A percentile compares a stretch with the other conserved stretches of the same genome.
Conservation (phyloP, 306 rosid genomes). For the Clitoria ternatea region DNA sequence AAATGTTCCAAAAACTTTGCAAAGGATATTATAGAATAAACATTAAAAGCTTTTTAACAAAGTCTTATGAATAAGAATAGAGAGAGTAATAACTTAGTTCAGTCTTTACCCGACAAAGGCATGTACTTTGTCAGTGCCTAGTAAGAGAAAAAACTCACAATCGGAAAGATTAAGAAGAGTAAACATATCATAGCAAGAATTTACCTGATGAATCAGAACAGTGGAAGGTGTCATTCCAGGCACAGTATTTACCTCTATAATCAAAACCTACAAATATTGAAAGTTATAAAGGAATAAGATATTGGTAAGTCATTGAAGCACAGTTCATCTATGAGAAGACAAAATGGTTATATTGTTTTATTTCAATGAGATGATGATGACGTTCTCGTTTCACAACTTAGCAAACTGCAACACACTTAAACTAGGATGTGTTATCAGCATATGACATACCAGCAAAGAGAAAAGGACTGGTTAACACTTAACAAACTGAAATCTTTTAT, state of each 20-base stretch:
- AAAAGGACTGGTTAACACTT: background rate
- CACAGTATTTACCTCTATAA: conserved; percentile 92
- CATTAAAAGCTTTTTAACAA: no score
- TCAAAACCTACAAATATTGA: conserved; percentile 54
- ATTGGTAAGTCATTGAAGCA: conserved; percentile 1
- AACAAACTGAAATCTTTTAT: background rate
- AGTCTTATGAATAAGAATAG: no score
- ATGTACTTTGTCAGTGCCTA: background rate
- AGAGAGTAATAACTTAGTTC: background rate
- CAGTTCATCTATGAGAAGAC: background rate
- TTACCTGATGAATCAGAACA: conserved; percentile 92
- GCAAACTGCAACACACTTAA: background rate
- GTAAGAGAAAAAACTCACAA: background rate
- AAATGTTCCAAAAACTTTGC: no score
- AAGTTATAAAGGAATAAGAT: conserved; percentile 26
- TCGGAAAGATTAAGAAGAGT: background rate
- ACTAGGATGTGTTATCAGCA: background rate
- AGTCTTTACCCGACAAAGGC: background rate
- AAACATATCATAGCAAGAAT: background rate
- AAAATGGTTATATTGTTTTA: background rate
- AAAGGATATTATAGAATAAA: no score
- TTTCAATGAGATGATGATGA: background rate
- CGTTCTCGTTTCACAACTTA: background rate
- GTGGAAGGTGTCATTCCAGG: conserved; percentile 99
- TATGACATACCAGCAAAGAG: background rate